Percentiles rank a stretch among this genome's conserved stretches.
Conservation (phyloP, 73 alveolate species). For the Breviolum minutum region DNA sequence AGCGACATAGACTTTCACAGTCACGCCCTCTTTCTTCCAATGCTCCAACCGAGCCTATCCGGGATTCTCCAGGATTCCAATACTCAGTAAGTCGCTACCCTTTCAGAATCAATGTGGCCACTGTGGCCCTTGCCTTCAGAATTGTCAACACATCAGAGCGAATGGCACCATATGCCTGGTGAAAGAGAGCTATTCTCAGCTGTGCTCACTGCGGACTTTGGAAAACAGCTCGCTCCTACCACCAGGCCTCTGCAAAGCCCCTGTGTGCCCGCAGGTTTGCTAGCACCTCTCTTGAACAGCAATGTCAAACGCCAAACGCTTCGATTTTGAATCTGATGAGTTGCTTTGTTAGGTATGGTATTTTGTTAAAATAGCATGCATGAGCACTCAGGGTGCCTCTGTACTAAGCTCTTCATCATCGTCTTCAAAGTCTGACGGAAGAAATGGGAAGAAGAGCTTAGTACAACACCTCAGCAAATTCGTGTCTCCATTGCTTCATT, state of each 20-base stretch:
- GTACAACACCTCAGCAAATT: slow-evolving; percentile 42
- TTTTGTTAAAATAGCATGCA: neutral
- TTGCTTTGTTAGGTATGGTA: neutral
- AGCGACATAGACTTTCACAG: slow-evolving; percentile 38
- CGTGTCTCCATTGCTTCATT: neutral
- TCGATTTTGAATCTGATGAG: neutral
- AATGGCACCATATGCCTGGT: slow-evolving; percentile 61
- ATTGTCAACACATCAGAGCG: slow-evolving; percentile 58
- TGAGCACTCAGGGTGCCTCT: neutral
- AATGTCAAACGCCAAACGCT: neutral
- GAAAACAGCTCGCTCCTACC: neutral
- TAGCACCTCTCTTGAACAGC: neutral
- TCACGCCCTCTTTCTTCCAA: slow-evolving; percentile 44
- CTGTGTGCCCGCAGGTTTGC: slow-evolving; percentile 46
- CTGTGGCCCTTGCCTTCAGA: neutral
- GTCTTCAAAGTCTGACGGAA: slow-evolving; percentile 81
- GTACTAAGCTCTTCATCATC: slow-evolving; percentile 59
- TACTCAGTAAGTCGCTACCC: neutral
- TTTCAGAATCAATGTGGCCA: neutral
- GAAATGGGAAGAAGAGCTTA: slow-evolving; percentile 40
- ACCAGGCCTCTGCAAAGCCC: slow-evolving; percentile 73
- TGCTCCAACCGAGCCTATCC: slow-evolving; percentile 69
- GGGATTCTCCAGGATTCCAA: neutral
- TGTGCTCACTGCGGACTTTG: neutral
- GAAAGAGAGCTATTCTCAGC: neutral